Evolutionary conservation across 345 rosid species (phyloP).

Genomic region (Nasturtium officinale): DNA sequence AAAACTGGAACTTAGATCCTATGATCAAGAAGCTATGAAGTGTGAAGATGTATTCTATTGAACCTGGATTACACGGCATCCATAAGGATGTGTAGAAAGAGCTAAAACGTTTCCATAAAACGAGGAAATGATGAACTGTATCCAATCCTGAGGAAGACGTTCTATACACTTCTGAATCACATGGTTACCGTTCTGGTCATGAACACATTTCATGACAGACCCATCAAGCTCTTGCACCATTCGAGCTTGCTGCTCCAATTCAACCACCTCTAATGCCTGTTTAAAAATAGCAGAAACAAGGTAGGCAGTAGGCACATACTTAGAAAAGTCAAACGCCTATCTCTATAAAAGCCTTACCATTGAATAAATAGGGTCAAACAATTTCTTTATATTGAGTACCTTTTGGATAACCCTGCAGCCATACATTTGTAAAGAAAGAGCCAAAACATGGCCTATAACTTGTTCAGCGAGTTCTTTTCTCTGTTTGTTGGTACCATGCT

Average conservation of each 20-base stretch:
- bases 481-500: slow-evolving; percentile 81
- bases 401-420: slow-evolving; percentile 99
- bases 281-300: slow-evolving; percentile 19
- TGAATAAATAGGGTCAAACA: not conserved
- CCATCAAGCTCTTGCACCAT: slow-evolving; percentile 93
- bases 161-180: slow-evolving; percentile 97
- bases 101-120: slow-evolving; percentile 82
- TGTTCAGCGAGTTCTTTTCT: slow-evolving; percentile 79
- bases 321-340: slow-evolving; percentile 10
- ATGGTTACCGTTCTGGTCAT: slow-evolving; percentile 98
- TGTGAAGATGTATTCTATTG: slow-evolving; percentile 8
- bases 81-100: slow-evolving; percentile 95
- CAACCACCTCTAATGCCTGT: slow-evolving; percentile 93
- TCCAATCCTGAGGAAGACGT: slow-evolving; percentile 77
- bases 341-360: slow-evolving; percentile 3
- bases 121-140: slow-evolving; percentile 82
- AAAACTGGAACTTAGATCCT: slow-evolving; percentile 6
- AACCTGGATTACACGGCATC: slow-evolving; percentile 99
- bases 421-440: slow-evolving; percentile 95
- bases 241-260: slow-evolving; percentile 65
- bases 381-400: slow-evolving; percentile 49
- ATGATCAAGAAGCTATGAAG: slow-evolving; percentile 12
- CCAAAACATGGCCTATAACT: slow-evolving; percentile 79
- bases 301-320: not conserved
- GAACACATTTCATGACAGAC: slow-evolving; percentile 85